Base-by-base conservation (phyloP, 305 asterid genomes). In the Ilex paraguariensis region DNA sequence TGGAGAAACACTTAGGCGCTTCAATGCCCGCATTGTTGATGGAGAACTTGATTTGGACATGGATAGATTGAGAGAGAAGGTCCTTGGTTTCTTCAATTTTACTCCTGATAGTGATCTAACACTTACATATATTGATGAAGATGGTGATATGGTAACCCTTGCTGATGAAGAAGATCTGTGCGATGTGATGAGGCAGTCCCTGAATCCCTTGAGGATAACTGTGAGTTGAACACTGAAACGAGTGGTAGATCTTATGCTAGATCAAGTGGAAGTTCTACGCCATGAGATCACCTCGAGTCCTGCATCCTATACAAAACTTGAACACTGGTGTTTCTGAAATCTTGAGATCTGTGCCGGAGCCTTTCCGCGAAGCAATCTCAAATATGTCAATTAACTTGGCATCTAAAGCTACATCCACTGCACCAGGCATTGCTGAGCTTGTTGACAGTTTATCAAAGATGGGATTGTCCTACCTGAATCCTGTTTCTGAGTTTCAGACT, bases 41-140 rank as follows among this genome's bases (percentile, higher is more conserved):
- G 72, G 56, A 14, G 67, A 64, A 31, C 75, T 93, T 65, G 73
- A 67, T 50, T 75, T 93, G 39, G 66, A 59, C 70, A 68, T 93
- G 40, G 79, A 53, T 68, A 86, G 77, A 33, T 73, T 93, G 75
- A 86, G 79, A 64, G 73, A 72, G 62, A 88, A 83, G 86, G 83
- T 90, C 66, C 51, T 65, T 70, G 61, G 71, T 9, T 82, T 93
- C 60, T 90, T 93, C 73, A 74, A 72, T 63, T 76, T 93, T 64
- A 65, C 81, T 57, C 73, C 79, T 15, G 91, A 79, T 59, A 59
- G 81, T 31, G 84, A 79, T 55, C 60, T 87, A 54, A 44, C 55
- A 31, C 86, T 93, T 31, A 90, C 91, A 13, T 93, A 93, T 50
- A 49, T 76, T 10, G 99, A 93, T 44, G 97, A 87, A 74, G 99